These are phyloP conservation scores for Collybia mongolica DNA, from an alignment of 768 basidiomycete genomes.

Conservation along the genomic window DNA sequence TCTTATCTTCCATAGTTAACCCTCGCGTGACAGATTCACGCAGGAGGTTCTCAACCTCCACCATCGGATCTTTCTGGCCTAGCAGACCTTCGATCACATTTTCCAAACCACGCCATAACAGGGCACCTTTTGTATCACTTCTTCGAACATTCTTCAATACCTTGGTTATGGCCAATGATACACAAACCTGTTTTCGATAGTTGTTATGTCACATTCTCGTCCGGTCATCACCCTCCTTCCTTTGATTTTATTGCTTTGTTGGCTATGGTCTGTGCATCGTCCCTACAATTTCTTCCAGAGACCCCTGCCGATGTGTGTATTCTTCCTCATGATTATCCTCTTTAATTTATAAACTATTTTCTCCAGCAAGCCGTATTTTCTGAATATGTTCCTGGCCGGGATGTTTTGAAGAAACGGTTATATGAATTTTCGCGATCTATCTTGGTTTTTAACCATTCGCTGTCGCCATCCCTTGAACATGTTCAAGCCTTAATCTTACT, in stretches of 20 bases:
- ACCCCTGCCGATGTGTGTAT: slow-evolving; percentile 11
- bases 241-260: slow-evolving; percentile 12
- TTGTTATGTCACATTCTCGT: slow-evolving; percentile 9
- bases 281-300: slow-evolving; percentile 16
- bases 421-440: slow-evolving; percentile 12
- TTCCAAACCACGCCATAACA: slow-evolving; percentile 15
- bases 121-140: slow-evolving; percentile 12
- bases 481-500: slow-evolving; percentile 11
- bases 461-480: slow-evolving; percentile 11
- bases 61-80: not conserved
- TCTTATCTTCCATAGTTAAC: not conserved
- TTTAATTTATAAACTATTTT: not conserved
- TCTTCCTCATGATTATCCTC: not conserved
- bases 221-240: slow-evolving; percentile 8
- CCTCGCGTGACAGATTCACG: not conserved
- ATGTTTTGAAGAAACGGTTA: slow-evolving; percentile 12
- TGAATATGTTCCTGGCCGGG: slow-evolving; percentile 10
- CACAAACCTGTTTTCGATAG: slow-evolving; percentile 12
- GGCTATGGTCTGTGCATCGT: slow-evolving; percentile 13
- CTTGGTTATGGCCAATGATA: slow-evolving; percentile 13
- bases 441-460: slow-evolving; percentile 3
- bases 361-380: slow-evolving; percentile 8
- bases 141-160: slow-evolving; percentile 15
- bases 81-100: slow-evolving; percentile 10
- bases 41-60: slow-evolving; percentile 1